Conservation (phyloP, 2,329 filamentous ascomycete genomes). For the Fusarium longipes region DNA sequence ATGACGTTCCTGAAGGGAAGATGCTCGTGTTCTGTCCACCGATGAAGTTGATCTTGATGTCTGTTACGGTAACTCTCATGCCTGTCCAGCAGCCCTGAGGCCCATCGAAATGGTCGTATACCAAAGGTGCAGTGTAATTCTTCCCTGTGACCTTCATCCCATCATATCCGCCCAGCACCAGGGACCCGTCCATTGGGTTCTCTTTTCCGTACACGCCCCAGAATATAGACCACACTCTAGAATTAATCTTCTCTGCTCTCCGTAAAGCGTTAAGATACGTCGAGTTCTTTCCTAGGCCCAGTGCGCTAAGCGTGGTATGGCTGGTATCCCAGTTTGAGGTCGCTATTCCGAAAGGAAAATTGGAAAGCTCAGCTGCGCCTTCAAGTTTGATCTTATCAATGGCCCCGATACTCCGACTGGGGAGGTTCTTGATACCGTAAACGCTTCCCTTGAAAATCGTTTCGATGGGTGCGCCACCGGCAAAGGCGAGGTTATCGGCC, state of each 20-base stretch:
- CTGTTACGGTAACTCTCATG: constrained; percentile 39
- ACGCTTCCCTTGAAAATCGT: constrained; percentile 30
- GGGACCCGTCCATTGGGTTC: constrained; percentile 45
- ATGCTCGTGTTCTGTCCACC: constrained; percentile 46
- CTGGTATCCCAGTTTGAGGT: constrained; percentile 44
- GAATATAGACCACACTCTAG: constrained; percentile 52
- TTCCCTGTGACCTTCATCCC: constrained; percentile 46
- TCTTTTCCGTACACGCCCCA: constrained; percentile 50
- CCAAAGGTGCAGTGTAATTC: constrained; percentile 46
- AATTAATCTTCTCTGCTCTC: constrained; percentile 39
- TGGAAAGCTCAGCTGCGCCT: background rate
- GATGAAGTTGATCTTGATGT: constrained; percentile 45
- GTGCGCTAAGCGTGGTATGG: constrained; percentile 45
- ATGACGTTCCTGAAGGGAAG: constrained; percentile 37
- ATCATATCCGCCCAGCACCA: constrained; percentile 52
- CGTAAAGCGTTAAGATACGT: constrained; percentile 46
- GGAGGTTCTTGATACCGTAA: constrained; percentile 38
- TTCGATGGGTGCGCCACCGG: constrained; percentile 36
- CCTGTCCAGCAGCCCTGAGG: constrained; percentile 38
- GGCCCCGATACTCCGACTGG: constrained; percentile 37
- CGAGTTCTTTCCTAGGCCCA: constrained; percentile 49
- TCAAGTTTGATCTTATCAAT: constrained; percentile 33
- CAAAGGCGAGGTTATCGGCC: constrained; percentile 23
- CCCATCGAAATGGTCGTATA: constrained; percentile 28
- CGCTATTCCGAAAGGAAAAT: constrained; percentile 46